These are phyloP conservation scores for Pholiota conissans DNA, from an alignment of 768 basidiomycete genomes.

Conservation along the genomic window DNA sequence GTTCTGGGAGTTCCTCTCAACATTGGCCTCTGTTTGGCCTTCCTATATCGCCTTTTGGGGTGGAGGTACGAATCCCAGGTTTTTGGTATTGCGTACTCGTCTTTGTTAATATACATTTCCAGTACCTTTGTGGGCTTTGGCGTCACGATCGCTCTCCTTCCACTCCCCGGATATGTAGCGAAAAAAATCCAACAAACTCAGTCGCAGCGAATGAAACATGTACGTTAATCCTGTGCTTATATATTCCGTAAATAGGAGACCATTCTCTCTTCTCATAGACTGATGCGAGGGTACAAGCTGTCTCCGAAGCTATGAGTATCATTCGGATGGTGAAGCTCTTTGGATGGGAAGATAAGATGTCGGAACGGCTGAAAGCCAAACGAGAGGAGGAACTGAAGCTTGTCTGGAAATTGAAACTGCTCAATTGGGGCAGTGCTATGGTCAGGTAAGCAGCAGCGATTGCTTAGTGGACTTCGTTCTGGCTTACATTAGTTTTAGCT, in stretches of 20 bases:
- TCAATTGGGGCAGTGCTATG: slow-evolving; percentile 1
- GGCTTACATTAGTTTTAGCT: not conserved
- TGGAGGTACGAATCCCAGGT: slow-evolving; percentile 36
- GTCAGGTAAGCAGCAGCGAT: not conserved
- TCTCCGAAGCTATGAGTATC: slow-evolving; percentile 62
- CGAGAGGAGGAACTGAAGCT: slow-evolving; percentile 62
- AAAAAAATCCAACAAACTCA: slow-evolving; percentile 48
- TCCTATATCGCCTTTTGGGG: slow-evolving; percentile 45
- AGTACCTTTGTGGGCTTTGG: slow-evolving; percentile 26
- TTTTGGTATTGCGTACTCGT: no score
- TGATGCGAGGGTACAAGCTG: slow-evolving; percentile 48
- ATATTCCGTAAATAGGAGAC: no score
- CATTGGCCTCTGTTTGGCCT: slow-evolving; percentile 36
- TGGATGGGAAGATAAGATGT: slow-evolving; percentile 63
- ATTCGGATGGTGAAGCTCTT: slow-evolving; percentile 75
- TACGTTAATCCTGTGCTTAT: no score
- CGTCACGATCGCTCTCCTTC: slow-evolving; percentile 49
- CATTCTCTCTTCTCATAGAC: no score
- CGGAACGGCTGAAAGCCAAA: slow-evolving; percentile 49
- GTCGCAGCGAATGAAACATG: slow-evolving; percentile 8
- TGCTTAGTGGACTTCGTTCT: not conserved
- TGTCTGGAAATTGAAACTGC: slow-evolving; percentile 11
- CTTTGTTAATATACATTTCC: no score
- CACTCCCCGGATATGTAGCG: slow-evolving; percentile 56
- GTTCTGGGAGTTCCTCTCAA: slow-evolving; percentile 43